These are phyloP conservation scores for Lasiodiplodia citricola DNA, from an alignment of 2,329 filamentous ascomycete species.

Conservation along the genomic window DNA sequence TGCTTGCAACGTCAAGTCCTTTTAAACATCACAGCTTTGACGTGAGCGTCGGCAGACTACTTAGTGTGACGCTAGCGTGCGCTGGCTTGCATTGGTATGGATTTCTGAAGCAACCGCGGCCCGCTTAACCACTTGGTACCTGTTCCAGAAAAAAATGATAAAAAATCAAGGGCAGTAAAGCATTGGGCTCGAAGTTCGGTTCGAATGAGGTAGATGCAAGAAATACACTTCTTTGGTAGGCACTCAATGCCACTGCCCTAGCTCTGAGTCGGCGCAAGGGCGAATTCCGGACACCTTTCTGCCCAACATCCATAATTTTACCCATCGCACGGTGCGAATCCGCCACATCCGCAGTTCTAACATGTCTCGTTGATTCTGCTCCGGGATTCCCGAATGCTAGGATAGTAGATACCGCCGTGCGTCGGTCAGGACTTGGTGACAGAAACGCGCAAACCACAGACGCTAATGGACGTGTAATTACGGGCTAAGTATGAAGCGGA, in stretches of 20 bases:
- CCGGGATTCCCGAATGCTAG: background rate
- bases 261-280: too few relatives aligned
- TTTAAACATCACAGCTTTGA: background rate
- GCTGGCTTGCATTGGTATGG: background rate
- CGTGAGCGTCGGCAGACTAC: background rate
- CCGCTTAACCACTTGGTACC: too few relatives aligned
- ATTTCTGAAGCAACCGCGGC: background rate
- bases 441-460: background rate
- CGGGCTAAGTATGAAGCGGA: background rate
- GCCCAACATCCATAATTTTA: too few relatives aligned
- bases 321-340: too few relatives aligned
- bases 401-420: background rate
- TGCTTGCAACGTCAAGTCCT: background rate
- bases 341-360: too few relatives aligned
- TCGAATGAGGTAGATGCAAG: too few relatives aligned
- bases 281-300: too few relatives aligned
- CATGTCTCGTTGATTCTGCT: too few relatives aligned
- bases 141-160: background rate
- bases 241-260: too few relatives aligned
- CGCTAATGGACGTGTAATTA: background rate
- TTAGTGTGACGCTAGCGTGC: background rate
- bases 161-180: background rate
- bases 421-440: background rate
- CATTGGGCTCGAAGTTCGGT: too few relatives aligned
- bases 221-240: too few relatives aligned